Evolutionary conservation across 106 monocot genomes (phyloP).

Genomic region (Dendrobium catenatum): DNA sequence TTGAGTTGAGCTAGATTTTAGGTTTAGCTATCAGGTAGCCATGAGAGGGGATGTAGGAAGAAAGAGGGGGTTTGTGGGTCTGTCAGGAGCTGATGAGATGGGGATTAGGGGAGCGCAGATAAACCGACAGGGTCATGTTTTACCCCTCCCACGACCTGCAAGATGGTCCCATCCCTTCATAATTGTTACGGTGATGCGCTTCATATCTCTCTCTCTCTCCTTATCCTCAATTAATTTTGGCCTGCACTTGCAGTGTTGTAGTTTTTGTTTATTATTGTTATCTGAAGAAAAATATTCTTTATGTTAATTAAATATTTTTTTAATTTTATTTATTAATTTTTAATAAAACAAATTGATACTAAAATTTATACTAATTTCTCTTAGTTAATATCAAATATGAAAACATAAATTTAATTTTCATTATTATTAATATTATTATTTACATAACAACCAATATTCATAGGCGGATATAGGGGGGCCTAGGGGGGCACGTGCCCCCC

Average conservation of each 20-base stretch:
- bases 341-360: too few species aligned
- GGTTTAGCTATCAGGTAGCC: not conserved
- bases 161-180: constrained; percentile 6
- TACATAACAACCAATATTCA: too few species aligned
- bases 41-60: not conserved
- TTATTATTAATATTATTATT: too few species aligned
- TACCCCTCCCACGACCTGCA: constrained; percentile 5
- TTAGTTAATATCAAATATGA: too few species aligned
- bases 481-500: too few species aligned
- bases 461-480: too few species aligned
- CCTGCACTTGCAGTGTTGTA: not conserved
- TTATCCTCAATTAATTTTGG: not conserved
- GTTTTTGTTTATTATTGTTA: not conserved
- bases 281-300: not conserved
- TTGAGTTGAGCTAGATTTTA: not conserved
- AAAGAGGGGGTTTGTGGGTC: not conserved
- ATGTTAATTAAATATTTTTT: too few species aligned
- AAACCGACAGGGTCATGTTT: constrained; percentile 6
- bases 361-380: too few species aligned
- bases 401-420: too few species aligned
- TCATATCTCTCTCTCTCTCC: not conserved
- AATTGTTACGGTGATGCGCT: not conserved
- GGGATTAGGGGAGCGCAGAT: not conserved
- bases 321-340: too few species aligned
- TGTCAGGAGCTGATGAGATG: not conserved